Evolutionary conservation across 73 alveolate species (phyloP).

Genomic region (Uronychia binucleata): DNA sequence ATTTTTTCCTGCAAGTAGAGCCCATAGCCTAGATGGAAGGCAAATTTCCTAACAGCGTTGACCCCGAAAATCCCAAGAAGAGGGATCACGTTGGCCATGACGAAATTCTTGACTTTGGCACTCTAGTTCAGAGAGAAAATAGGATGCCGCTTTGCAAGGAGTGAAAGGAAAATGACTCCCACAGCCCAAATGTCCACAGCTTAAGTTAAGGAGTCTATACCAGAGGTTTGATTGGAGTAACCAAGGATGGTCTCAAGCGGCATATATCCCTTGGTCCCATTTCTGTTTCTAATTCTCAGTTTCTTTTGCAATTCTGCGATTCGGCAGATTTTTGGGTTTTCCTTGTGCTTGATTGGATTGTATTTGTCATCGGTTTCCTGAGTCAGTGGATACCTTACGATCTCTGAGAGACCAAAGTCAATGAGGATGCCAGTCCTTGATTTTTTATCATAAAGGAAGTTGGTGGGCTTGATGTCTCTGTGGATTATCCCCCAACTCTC

Average conservation of each 20-base stretch:
- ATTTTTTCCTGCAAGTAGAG: constrained; percentile 69
- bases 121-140: constrained; percentile 83
- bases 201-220: too few relatives aligned
- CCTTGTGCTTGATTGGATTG: constrained; percentile 67
- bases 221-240: constrained; percentile 75
- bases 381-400: too few relatives aligned
- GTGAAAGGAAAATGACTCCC: constrained; percentile 90
- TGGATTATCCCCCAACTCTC: constrained; percentile 88
- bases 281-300: constrained; percentile 79
- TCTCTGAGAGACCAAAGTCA: constrained; percentile 95
- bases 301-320: constrained; percentile 74
- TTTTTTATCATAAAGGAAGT: constrained; percentile 86
- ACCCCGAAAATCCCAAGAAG: constrained; percentile 73
- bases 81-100: constrained; percentile 70
- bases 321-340: constrained; percentile 76
- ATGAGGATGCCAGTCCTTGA: constrained; percentile 85
- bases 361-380: constrained; percentile 78
- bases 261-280: constrained; percentile 95
- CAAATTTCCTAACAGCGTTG: constrained; percentile 65
- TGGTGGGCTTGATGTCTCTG: constrained; percentile 96
- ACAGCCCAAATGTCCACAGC: constrained; percentile 97
- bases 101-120: constrained; percentile 78
- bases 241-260: constrained; percentile 93
- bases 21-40: constrained; percentile 66
- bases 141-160: constrained; percentile 85